These are phyloP conservation scores for Schwanniomyces occidentalis DNA, from an alignment of 805 yeast genomes.

Conservation along the genomic window DNA sequence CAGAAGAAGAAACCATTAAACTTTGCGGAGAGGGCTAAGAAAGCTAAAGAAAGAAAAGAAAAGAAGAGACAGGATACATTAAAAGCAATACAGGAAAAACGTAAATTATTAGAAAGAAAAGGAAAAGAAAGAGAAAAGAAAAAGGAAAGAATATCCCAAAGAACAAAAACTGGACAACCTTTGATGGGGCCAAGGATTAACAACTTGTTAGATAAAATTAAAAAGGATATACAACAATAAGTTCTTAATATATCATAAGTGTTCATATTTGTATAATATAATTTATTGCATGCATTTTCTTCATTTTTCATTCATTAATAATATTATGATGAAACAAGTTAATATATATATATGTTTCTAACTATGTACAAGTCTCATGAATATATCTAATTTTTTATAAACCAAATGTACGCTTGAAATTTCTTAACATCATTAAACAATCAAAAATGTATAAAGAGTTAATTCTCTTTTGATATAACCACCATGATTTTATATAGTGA, in stretches of 20 bases:
- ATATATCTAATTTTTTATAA: not conserved
- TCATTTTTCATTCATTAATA: too few species aligned
- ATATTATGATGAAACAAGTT: conserved; percentile 1
- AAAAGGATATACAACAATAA: conserved; percentile 37
- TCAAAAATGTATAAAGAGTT: conserved; percentile 37
- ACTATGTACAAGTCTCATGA: not conserved
- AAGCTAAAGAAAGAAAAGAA: conserved; percentile 49
- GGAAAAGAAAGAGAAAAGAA: conserved; percentile 41
- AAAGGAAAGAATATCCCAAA: conserved; percentile 44
- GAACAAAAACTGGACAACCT: conserved; percentile 82
- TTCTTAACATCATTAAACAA: conserved; percentile 23
- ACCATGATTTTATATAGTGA: conserved; percentile 27
- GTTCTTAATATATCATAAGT: too few species aligned
- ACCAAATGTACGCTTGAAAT: conserved; percentile 7
- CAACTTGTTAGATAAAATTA: conserved; percentile 74
- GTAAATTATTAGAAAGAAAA: conserved; percentile 34
- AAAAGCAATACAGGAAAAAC: conserved; percentile 38
- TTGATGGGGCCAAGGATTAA: conserved; percentile 86
- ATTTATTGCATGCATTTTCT: too few species aligned
- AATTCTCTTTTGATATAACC: conserved; percentile 29
- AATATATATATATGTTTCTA: conserved; percentile 1
- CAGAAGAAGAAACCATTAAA: conserved; percentile 32
- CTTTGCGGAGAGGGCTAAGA: conserved; percentile 46
- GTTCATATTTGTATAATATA: too few species aligned
- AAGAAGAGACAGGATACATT: conserved; percentile 40